Evolutionary conservation across 345 rosid genomes (phyloP).

Genomic region (Trapa incisa): DNA sequence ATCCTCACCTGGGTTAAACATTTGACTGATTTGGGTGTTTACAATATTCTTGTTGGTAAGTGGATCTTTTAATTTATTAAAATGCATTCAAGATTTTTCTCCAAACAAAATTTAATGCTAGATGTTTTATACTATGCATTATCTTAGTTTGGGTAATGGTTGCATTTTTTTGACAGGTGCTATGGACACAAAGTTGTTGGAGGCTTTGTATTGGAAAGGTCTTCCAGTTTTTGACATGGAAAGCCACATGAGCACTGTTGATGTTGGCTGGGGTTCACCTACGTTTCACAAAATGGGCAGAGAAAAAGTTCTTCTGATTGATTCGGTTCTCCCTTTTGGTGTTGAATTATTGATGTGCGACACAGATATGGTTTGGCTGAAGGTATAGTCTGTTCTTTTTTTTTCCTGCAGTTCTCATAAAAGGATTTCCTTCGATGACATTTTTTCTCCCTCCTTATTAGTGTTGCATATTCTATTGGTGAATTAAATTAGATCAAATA

Average conservation of each 20-base stretch:
- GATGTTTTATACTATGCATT: not conserved
- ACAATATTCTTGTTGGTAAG: slow-evolving; percentile 86
- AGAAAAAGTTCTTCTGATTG: slow-evolving; percentile 86
- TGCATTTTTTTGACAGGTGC: slow-evolving; percentile 46
- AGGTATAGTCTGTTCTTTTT: slow-evolving; percentile 35
- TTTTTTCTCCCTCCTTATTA: not conserved
- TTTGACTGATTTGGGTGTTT: slow-evolving; percentile 70
- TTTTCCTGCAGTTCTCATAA: not conserved
- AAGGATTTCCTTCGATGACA: not conserved
- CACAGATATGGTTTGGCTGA: slow-evolving; percentile 97
- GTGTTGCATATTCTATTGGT: not conserved
- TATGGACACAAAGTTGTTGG: slow-evolving; percentile 80
- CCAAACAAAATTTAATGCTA: not conserved
- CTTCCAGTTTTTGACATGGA: slow-evolving; percentile 98
- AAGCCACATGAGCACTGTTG: slow-evolving; percentile 84
- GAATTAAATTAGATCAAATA: not conserved
- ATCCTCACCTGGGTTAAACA: slow-evolving; percentile 93
- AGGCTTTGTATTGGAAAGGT: slow-evolving; percentile 96
- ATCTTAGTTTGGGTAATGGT: slow-evolving; percentile 3
- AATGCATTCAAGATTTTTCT: not conserved
- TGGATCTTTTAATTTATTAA: not conserved
- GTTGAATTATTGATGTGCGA: slow-evolving; percentile 90
- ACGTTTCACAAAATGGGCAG: slow-evolving; percentile 98
- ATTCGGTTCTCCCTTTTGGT: slow-evolving; percentile 74
- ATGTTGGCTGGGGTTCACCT: slow-evolving; percentile 99